These are phyloP conservation scores for Lojkania enalia DNA, from an alignment of 2,329 filamentous ascomycete species.

Conservation along the genomic window DNA sequence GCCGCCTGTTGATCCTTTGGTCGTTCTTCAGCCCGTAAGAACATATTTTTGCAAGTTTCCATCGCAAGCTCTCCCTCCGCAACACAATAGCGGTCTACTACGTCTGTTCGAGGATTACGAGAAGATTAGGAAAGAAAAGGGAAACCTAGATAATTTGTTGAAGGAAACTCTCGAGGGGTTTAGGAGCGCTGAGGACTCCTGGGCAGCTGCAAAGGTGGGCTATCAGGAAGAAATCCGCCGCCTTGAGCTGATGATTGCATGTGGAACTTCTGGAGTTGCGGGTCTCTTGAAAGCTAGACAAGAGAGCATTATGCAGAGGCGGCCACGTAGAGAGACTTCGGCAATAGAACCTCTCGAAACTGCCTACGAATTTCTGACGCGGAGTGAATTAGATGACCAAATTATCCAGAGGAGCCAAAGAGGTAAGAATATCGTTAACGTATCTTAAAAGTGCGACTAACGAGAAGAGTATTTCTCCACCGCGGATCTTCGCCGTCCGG, in stretches of 20 bases:
- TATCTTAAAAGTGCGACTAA: slow-evolving; percentile 5
- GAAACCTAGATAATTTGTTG: slow-evolving; percentile 29
- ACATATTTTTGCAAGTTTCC: slow-evolving; percentile 28
- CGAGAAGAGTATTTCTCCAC: slow-evolving; percentile 24
- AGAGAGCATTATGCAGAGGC: slow-evolving; percentile 43
- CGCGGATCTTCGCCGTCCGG: slow-evolving; percentile 43
- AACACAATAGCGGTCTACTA: slow-evolving; percentile 45
- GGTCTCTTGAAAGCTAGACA: slow-evolving; percentile 48
- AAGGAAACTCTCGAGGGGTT: slow-evolving; percentile 30
- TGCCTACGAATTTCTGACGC: slow-evolving; percentile 18
- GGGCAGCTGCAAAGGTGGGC: slow-evolving; percentile 36
- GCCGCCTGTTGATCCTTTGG: slow-evolving; percentile 29
- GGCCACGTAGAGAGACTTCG: slow-evolving; percentile 22
- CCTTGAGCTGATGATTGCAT: slow-evolving; percentile 50
- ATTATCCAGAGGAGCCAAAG: slow-evolving; percentile 29
- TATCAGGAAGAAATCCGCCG: slow-evolving; percentile 50
- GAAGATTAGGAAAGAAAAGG: slow-evolving; percentile 41
- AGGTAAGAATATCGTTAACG: slow-evolving; percentile 19
- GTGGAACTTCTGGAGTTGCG: slow-evolving; percentile 45
- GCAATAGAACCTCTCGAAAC: slow-evolving; percentile 15
- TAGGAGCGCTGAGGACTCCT: slow-evolving; percentile 35
- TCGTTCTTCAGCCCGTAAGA: slow-evolving; percentile 29
- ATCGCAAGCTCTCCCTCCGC: slow-evolving; percentile 27
- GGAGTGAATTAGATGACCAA: slow-evolving; percentile 26
- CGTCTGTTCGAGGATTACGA: slow-evolving; percentile 50